Conservation (phyloP, 176 grass and related monocot species). For the Cenchrus americanus region DNA sequence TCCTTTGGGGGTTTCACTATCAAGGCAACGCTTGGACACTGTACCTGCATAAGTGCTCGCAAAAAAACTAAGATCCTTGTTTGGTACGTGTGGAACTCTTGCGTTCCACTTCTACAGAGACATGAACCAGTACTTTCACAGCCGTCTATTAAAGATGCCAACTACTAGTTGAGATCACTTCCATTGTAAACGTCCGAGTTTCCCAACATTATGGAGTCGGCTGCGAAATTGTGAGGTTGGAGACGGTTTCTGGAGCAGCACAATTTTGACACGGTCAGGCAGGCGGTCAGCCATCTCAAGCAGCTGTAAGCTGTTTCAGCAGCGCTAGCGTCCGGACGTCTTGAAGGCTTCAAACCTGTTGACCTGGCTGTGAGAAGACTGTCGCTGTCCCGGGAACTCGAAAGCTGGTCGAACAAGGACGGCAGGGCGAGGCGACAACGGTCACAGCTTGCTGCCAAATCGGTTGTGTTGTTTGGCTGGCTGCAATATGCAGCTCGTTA, state of each 20-base stretch:
- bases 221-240: slow-evolving; percentile 2
- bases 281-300: background rate
- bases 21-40: too few relatives aligned
- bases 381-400: slow-evolving; percentile 14
- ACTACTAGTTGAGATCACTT: background rate
- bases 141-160: background rate
- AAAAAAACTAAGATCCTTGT: too few relatives aligned
- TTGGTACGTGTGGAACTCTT: too few relatives aligned
- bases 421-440: background rate
- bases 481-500: background rate
- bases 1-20: background rate
- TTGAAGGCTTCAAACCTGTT: slow-evolving; percentile 44
- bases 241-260: background rate
- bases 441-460: background rate
- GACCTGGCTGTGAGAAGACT: slow-evolving; percentile 22
- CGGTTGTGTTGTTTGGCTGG: background rate
- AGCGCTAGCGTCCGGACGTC: background rate
- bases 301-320: background rate
- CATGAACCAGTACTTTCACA: background rate
- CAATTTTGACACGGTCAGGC: slow-evolving; percentile 21
- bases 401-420: background rate
- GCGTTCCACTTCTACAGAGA: background rate
- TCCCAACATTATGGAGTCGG: background rate
- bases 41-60: too few relatives aligned
- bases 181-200: background rate